Base-by-base conservation (phyloP, 306 rosid genomes). In the Cyamopsis tetragonoloba region DNA sequence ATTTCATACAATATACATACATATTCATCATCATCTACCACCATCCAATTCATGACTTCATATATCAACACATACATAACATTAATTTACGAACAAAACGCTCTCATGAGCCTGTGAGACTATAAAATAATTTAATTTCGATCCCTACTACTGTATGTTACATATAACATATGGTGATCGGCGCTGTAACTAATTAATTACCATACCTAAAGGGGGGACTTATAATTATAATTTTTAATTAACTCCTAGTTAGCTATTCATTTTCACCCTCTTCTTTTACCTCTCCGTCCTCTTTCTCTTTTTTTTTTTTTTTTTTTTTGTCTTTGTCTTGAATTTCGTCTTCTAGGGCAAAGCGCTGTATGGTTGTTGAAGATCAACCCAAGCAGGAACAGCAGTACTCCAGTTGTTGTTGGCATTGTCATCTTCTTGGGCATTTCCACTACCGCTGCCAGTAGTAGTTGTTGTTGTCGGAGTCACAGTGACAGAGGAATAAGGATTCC, bases 341-440 rank as follows among this genome's bases (percentile, higher is more conserved):
- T 4, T 57, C 75, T 87, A 87, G 84, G 91, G 95, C 87, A 89
- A 85, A 76, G 74, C 72, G 49, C 72, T 82, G 62, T 75, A 87
- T 30, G 68, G 89, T 17, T 85, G 87, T 26, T 82, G 92, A 79
- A 84, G 30, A 47, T 85, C 89, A 58, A 75, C 67, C 96, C 91
- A 87, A 43, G 76, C 83, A 56, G 73, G 85, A 28, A 71, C 48
- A 19, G 78, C 95, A 19, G 78, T 91, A 37, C 43, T 54, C 84
- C 82, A 75, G 69, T 56, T 77, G 72, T 46, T 31, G 54, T 38
- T 31, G 11, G 35, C 43, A 75, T 85, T 80, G 13, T 54, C 11
- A 18, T 6, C 15, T 2, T 54, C 64, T 42, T 50, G 69, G 66
- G 7, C 72, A 30, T 72, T 73, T 44, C 69, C 62, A 19, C 75